A percentile compares a stretch with the other conserved stretches of the same genome.
These are phyloP conservation scores for Cucurbita argyrosperma DNA, from an alignment of 306 rosid species.

Conservation along the genomic window DNA sequence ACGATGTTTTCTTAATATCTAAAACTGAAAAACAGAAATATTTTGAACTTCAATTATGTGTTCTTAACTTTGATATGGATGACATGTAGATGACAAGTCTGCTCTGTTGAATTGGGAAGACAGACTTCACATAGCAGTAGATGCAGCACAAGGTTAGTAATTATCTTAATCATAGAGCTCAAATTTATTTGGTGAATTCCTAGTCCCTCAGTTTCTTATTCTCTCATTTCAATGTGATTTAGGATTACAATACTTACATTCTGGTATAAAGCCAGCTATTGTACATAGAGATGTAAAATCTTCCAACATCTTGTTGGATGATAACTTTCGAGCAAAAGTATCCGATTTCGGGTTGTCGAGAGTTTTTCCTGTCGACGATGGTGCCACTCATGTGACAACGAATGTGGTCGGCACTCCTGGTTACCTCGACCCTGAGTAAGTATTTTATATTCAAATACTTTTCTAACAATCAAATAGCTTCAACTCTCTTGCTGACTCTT, in stretches of 20 bases:
- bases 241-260: constrained; percentile 11
- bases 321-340: constrained; percentile 9
- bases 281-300: constrained; percentile 14
- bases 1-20: too few species aligned
- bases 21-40: too few species aligned
- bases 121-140: constrained; percentile 10
- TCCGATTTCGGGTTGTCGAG: constrained; percentile 11
- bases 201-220: neutral
- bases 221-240: neutral
- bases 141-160: constrained; percentile 11
- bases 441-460: neutral
- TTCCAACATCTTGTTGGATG: constrained; percentile 7
- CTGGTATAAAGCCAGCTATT: constrained; percentile 10
- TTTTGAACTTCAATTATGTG: neutral
- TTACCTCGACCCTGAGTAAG: constrained; percentile 14
- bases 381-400: constrained; percentile 12
- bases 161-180: neutral
- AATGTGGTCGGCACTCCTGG: constrained; percentile 14
- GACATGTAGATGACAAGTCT: neutral
- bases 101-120: constrained; percentile 2
- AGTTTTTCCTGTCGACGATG: constrained; percentile 4
- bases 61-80: neutral
- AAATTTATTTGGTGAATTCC: neutral
- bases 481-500: neutral
- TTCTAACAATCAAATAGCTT: neutral